Conservation (phyloP, 2,329 filamentous ascomycete genomes). For the Ciborinia camelliae region DNA sequence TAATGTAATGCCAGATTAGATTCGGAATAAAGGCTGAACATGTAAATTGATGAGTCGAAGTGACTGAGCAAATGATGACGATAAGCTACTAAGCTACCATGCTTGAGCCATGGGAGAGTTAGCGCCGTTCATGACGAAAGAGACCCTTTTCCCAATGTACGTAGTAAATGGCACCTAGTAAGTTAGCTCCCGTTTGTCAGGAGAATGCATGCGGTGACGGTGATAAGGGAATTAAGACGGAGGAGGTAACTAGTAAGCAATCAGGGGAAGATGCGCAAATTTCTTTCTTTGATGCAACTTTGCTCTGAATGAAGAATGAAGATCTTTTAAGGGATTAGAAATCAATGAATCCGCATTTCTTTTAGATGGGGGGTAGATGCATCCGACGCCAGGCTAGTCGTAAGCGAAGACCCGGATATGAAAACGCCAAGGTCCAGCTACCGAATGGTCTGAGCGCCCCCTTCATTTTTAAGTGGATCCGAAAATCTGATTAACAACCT, state of each 20-base stretch:
- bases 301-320: no score
- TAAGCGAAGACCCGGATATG: not conserved
- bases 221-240: slow-evolving; percentile 3
- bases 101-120: not conserved
- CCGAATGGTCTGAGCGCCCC: not conserved
- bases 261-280: not conserved
- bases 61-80: not conserved
- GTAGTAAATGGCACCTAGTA: not conserved
- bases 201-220: slow-evolving; percentile 2
- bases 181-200: not conserved
- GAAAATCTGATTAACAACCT: slow-evolving; percentile 11
- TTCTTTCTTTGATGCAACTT: not conserved
- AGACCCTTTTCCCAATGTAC: not conserved
- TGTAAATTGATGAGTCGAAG: not conserved
- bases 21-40: not conserved
- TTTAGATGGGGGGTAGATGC: not conserved
- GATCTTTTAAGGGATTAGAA: not conserved
- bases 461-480: not conserved
- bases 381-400: not conserved
- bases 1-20: not conserved
- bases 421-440: not conserved
- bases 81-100: not conserved
- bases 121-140: not conserved
- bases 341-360: not conserved
- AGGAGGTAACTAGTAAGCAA: not conserved